These are phyloP conservation scores for Metarhizium brunneum DNA, from an alignment of 2,329 filamentous ascomycete species.

Conservation along the genomic window DNA sequence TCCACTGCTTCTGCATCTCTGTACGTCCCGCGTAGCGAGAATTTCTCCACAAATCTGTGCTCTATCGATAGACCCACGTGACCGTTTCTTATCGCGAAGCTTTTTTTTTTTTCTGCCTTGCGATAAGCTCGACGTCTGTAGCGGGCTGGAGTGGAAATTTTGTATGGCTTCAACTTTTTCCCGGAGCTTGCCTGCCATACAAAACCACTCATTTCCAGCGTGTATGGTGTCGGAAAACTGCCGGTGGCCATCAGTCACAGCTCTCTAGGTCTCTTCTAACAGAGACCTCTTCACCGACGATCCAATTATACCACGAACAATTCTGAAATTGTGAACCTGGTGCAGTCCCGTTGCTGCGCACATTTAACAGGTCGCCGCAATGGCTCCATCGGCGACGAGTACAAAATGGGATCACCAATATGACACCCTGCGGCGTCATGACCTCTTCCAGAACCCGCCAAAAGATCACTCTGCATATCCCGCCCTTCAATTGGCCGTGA, in stretches of 20 bases:
- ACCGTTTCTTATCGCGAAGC: slow-evolving; percentile 15
- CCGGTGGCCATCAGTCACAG: background rate
- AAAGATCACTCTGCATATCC: slow-evolving; percentile 84
- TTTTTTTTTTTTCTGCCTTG: slow-evolving; percentile 20
- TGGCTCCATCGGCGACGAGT: slow-evolving; percentile 49
- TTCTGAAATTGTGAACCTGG: background rate
- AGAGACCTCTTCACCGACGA: background rate
- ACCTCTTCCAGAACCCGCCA: slow-evolving; percentile 82
- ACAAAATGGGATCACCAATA: slow-evolving; percentile 79
- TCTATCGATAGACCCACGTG: slow-evolving; percentile 20
- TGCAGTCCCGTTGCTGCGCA: slow-evolving; percentile 2
- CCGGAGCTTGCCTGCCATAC: slow-evolving; percentile 5
- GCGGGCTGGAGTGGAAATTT: slow-evolving; percentile 9
- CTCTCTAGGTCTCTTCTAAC: background rate
- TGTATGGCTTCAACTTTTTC: slow-evolving; percentile 19
- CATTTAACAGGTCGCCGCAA: slow-evolving; percentile 19
- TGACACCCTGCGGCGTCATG: slow-evolving; percentile 75
- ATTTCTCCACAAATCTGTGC: background rate
- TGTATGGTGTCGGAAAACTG: background rate
- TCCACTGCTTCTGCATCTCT: background rate
- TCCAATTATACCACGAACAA: slow-evolving; percentile 9
- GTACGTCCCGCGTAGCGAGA: background rate
- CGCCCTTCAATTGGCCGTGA: slow-evolving; percentile 71
- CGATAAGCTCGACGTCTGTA: slow-evolving; percentile 7
- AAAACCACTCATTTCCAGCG: background rate